A percentile compares a stretch with the other conserved stretches of the same genome.
phyloP scores from a whole-genome alignment of 768 basidiomycete species.

The Boletus coccyginus region DNA sequence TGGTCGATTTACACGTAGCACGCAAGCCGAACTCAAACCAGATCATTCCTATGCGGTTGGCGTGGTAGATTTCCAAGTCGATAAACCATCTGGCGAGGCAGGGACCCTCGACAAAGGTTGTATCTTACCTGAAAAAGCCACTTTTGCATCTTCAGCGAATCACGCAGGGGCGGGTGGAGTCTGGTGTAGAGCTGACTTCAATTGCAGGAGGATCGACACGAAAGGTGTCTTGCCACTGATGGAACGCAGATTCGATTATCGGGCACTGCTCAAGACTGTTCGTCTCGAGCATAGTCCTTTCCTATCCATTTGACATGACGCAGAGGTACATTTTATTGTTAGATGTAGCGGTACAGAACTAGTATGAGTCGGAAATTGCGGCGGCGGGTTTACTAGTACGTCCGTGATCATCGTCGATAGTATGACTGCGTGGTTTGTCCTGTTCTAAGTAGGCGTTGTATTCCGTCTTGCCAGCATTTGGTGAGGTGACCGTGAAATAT shows the following conservation, averaged over 20 bases:
- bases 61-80: slow-evolving; percentile 7
- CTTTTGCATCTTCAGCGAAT: slow-evolving; percentile 7
- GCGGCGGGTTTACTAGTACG: too few species aligned
- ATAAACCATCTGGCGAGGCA: rapidly evolving
- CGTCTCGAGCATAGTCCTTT: too few species aligned
- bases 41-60: not conserved
- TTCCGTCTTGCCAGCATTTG: too few species aligned
- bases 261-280: not conserved
- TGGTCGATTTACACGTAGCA: not conserved
- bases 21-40: not conserved
- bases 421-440: too few species aligned
- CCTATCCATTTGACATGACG: not conserved
- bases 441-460: too few species aligned
- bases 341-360: too few species aligned
- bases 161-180: not conserved
- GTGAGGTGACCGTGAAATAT: too few species aligned
- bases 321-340: not conserved
- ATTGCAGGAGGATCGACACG: slow-evolving; percentile 8
- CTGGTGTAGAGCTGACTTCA: not conserved
- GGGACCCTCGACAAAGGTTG: not conserved
- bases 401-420: too few species aligned
- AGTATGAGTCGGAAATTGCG: too few species aligned
- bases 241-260: not conserved
- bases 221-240: slow-evolving; percentile 1
- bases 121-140: not conserved